Conservation (phyloP, 306 rosid species). For the Abrus pulchellus region DNA sequence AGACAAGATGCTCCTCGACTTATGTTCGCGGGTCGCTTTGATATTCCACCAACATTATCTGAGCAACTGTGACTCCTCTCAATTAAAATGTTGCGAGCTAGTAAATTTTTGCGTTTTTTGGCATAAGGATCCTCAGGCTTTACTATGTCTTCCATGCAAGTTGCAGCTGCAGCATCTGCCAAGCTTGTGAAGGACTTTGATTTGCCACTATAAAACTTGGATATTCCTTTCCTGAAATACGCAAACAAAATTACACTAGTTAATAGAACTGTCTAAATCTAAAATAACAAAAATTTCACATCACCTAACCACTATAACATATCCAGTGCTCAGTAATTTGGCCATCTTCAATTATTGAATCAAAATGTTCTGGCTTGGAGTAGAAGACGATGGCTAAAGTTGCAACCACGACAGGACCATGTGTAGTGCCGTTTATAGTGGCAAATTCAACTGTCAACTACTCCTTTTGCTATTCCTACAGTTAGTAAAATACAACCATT, state of each 20-base stretch:
- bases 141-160: constrained; percentile 67
- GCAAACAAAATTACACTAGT: background rate
- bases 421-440: background rate
- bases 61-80: constrained; percentile 60
- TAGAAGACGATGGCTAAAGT: background rate
- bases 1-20: constrained; percentile 56
- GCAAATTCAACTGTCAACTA: background rate
- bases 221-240: constrained; percentile 86
- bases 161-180: constrained; percentile 62
- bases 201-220: constrained; percentile 86
- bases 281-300: background rate
- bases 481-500: background rate
- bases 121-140: constrained; percentile 84
- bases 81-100: constrained; percentile 52
- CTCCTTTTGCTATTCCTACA: background rate
- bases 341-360: background rate
- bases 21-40: constrained; percentile 63
- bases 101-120: constrained; percentile 76
- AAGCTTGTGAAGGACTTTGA: constrained; percentile 92
- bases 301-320: background rate
- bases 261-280: background rate
- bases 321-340: background rate
- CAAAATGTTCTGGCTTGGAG: background rate
- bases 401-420: background rate
- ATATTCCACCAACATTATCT: constrained; percentile 54